phyloP scores from a whole-genome alignment of 2,329 filamentous ascomycete genomes.

The Botrytis squamosa region DNA sequence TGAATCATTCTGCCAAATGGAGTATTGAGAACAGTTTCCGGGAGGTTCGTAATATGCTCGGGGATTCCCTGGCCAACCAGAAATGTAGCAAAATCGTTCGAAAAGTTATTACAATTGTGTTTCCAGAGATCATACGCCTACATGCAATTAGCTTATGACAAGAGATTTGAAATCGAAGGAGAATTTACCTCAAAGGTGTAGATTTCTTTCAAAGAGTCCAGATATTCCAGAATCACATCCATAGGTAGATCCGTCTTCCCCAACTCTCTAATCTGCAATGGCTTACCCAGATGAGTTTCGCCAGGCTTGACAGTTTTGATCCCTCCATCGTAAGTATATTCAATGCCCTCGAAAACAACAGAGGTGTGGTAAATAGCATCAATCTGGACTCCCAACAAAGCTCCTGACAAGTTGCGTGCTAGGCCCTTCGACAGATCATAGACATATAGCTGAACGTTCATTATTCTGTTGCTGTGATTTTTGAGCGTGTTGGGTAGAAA shows the following conservation, averaged over 20 bases:
- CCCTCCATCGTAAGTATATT: conserved; percentile 88
- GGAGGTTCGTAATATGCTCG: conserved; percentile 79
- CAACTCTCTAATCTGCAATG: conserved; percentile 72
- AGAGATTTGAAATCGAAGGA: background rate
- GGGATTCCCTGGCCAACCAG: conserved; percentile 87
- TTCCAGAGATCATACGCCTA: conserved; percentile 83
- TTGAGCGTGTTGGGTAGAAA: background rate
- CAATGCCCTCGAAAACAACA: conserved; percentile 76
- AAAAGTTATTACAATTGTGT: conserved; percentile 98
- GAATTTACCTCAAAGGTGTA: conserved; percentile 71
- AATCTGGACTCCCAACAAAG: conserved; percentile 67
- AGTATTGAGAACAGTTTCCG: conserved; percentile 78
- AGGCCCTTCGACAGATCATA: conserved; percentile 69
- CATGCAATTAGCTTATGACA: conserved; percentile 17
- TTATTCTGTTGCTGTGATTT: conserved; percentile 39
- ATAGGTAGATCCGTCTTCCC: conserved; percentile 76
- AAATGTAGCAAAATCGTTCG: conserved; percentile 88
- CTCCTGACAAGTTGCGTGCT: conserved; percentile 50
- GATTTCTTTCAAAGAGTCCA: conserved; percentile 77
- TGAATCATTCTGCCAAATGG: conserved; percentile 86
- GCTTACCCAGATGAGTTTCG: conserved; percentile 79
- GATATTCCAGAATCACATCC: conserved; percentile 81
- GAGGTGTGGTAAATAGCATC: conserved; percentile 96
- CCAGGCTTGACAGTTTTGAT: conserved; percentile 81
- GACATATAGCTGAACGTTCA: conserved; percentile 75